phyloP scores from a whole-genome alignment of 2,329 filamentous ascomycete genomes.

The Chaetomium olivaceum region DNA sequence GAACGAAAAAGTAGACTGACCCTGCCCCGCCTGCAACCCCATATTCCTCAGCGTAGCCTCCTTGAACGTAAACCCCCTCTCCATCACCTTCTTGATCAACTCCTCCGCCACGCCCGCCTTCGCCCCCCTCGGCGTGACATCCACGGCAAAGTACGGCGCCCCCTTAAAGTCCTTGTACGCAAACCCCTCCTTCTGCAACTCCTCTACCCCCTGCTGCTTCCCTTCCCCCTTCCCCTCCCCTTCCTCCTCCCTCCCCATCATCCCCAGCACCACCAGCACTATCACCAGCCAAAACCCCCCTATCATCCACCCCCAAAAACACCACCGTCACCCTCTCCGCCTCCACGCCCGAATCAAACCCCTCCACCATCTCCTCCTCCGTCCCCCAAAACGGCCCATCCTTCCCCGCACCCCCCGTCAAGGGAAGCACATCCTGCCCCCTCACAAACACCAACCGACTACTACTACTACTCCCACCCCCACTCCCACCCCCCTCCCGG shows the following conservation, averaged over 20 bases:
- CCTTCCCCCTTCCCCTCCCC: slow-evolving; percentile 3
- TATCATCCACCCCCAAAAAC: slow-evolving; percentile 82
- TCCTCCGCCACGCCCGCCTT: slow-evolving; percentile 56
- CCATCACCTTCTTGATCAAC: slow-evolving; percentile 59
- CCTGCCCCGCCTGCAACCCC: slow-evolving; percentile 49
- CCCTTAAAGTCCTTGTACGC: slow-evolving; percentile 72
- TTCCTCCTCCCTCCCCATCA: too few relatives aligned
- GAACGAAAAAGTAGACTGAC: slow-evolving; percentile 36
- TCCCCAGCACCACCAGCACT: slow-evolving; percentile 28
- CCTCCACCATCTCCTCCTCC: slow-evolving; percentile 71
- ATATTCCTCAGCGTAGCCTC: slow-evolving; percentile 52
- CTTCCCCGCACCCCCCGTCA: slow-evolving; percentile 69
- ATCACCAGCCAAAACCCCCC: slow-evolving; percentile 34
- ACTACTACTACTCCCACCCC: too few relatives aligned
- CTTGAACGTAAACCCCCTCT: slow-evolving; percentile 64
- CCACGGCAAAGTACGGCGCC: slow-evolving; percentile 83
- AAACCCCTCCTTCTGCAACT: slow-evolving; percentile 44
- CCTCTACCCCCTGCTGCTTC: not conserved
- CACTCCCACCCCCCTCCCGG: slow-evolving; percentile 49
- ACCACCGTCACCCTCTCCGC: slow-evolving; percentile 69
- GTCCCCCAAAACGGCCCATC: slow-evolving; percentile 65
- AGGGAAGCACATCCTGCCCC: slow-evolving; percentile 65
- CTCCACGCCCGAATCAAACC: slow-evolving; percentile 70
- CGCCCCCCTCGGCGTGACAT: slow-evolving; percentile 72
- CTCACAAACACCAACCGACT: slow-evolving; percentile 67